Conservation (phyloP, 352 stramenopile genomes). For the Phytopythium montanum region DNA sequence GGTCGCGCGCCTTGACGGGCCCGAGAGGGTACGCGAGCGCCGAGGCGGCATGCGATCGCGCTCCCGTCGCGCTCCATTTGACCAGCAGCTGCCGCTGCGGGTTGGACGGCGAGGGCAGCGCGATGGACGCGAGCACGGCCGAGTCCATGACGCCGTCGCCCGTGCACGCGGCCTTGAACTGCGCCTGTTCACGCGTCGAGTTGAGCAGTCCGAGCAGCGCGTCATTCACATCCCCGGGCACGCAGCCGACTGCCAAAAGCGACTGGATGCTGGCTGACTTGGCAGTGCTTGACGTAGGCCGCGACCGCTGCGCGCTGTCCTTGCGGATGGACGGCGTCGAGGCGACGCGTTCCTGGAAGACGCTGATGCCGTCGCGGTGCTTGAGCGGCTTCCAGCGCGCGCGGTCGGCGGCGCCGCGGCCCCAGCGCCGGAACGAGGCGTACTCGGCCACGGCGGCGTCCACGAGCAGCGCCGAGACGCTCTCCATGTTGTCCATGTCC, state of each 20-base stretch:
- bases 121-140: slow-evolving; percentile 25
- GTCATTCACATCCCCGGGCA: slow-evolving; percentile 30
- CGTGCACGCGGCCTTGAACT: slow-evolving; percentile 28
- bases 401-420: slow-evolving; percentile 12
- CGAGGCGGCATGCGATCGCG: neutral
- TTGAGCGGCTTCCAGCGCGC: slow-evolving; percentile 34
- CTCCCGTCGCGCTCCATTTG: slow-evolving; percentile 34
- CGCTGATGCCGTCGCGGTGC: slow-evolving; percentile 22
- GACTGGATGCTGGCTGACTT: slow-evolving; percentile 15
- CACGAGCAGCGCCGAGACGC: slow-evolving; percentile 27
- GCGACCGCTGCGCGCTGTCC: neutral
- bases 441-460: slow-evolving; percentile 27
- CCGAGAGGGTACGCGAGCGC: slow-evolving; percentile 21
- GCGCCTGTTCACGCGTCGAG: slow-evolving; percentile 22
- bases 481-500: slow-evolving; percentile 33
- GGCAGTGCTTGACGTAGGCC: neutral
- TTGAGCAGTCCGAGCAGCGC: slow-evolving; percentile 36
- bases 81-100: slow-evolving; percentile 26
- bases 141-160: slow-evolving; percentile 31
- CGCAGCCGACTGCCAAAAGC: slow-evolving; percentile 32
- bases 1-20: slow-evolving; percentile 28
- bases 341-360: slow-evolving; percentile 24
- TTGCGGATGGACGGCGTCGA: slow-evolving; percentile 10
- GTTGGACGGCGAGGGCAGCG: slow-evolving; percentile 21
- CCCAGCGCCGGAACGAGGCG: slow-evolving; percentile 16